Evolutionary conservation across 257 asterid genomes (phyloP).

Genomic region (Euphrasia confusa): DNA sequence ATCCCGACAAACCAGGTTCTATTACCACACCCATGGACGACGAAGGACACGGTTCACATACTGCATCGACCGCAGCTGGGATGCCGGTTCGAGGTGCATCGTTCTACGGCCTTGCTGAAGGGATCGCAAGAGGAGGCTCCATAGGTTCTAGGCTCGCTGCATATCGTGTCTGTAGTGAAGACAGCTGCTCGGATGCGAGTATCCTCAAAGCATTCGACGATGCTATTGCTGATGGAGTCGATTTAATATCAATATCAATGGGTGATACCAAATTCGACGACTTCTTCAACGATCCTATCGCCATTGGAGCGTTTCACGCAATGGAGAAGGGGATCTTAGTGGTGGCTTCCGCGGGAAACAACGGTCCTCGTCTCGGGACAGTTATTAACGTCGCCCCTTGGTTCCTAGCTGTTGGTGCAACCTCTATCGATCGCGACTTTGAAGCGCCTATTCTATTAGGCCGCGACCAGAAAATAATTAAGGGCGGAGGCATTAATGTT

Average conservation of each 20-base stretch:
- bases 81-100: constrained; percentile 57
- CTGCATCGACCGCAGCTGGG: constrained; percentile 81
- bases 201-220: constrained; percentile 61
- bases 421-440: constrained; percentile 65
- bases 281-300: constrained; percentile 40
- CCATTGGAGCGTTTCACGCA: constrained; percentile 69
- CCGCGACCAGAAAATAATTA: constrained; percentile 8
- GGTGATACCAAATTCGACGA: constrained; percentile 33
- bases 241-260: constrained; percentile 60
- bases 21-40: constrained; percentile 49
- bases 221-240: constrained; percentile 65
- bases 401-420: constrained; percentile 78
- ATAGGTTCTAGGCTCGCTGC: constrained; percentile 65
- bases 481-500: constrained; percentile 79
- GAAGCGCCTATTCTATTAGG: too few relatives aligned
- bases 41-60: constrained; percentile 84
- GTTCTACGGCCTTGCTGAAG: constrained; percentile 60
- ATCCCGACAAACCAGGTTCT: neutral
- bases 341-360: constrained; percentile 69
- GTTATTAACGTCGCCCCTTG: constrained; percentile 72
- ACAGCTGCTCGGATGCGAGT: constrained; percentile 33
- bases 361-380: constrained; percentile 40
- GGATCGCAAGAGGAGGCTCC: constrained; percentile 71
- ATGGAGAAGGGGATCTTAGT: constrained; percentile 22
- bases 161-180: constrained; percentile 56